Evolutionary conservation across 768 basidiomycete species (phyloP).

Genomic region (Suillus spraguei): DNA sequence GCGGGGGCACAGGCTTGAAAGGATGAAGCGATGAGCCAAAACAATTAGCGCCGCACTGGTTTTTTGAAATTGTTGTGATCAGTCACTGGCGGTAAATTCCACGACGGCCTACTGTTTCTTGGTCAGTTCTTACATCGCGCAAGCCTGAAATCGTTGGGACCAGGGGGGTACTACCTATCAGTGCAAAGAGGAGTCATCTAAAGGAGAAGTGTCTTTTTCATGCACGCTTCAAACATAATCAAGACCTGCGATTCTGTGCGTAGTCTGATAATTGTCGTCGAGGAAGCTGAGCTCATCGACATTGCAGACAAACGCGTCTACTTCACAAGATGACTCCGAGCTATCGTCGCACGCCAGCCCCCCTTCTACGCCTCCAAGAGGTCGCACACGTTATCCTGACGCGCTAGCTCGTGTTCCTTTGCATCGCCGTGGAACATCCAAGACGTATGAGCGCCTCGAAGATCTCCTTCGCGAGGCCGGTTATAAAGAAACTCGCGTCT

Average conservation of each 20-base stretch:
- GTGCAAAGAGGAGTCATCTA: slow-evolving; percentile 2
- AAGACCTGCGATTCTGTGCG: slow-evolving; percentile 2
- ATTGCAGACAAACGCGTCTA: slow-evolving; percentile 2
- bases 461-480: slow-evolving; percentile 86
- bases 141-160: background rate
- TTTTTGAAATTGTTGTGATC: slow-evolving; percentile 6
- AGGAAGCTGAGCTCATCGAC: background rate
- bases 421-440: slow-evolving; percentile 77
- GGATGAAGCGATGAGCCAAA: background rate
- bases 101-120: background rate
- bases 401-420: slow-evolving; percentile 69
- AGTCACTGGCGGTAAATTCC: background rate
- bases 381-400: slow-evolving; percentile 57
- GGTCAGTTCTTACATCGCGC: background rate
- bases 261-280: background rate
- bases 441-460: slow-evolving; percentile 81
- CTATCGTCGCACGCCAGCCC: slow-evolving; percentile 22
- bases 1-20: background rate
- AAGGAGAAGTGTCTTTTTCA: slow-evolving; percentile 1
- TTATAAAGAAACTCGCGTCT: slow-evolving; percentile 90
- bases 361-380: slow-evolving; percentile 45
- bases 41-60: background rate
- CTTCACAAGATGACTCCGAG: slow-evolving; percentile 9
- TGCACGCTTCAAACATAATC: slow-evolving; percentile 1
- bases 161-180: background rate